Percentiles rank a stretch among this genome's conserved stretches.
These are phyloP conservation scores for Diplodia mutila DNA, from an alignment of 2,329 filamentous ascomycete species.

Conservation along the genomic window DNA sequence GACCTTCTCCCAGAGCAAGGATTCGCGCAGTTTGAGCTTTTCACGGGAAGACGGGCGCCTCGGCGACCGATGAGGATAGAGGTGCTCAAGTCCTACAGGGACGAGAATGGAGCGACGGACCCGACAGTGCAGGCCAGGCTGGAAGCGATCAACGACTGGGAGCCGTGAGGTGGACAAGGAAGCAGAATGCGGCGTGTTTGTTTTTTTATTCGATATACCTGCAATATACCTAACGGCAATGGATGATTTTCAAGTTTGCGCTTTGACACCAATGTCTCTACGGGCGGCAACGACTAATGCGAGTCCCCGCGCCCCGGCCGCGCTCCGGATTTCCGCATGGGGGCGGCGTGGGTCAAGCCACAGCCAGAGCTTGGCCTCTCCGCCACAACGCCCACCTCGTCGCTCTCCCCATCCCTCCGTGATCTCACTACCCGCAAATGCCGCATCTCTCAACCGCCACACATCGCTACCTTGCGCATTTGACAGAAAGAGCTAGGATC, in stretches of 20 bases:
- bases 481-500: conserved; percentile 3
- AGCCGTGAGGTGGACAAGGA: not conserved
- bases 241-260: not conserved
- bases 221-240: conserved; percentile 19
- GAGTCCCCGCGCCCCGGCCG: not conserved
- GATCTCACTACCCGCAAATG: not conserved
- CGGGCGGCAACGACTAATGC: conserved; percentile 1
- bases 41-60: conserved; percentile 74
- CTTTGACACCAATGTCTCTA: too few relatives aligned
- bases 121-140: conserved; percentile 6
- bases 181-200: not conserved
- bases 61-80: conserved; percentile 71
- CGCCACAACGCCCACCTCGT: conserved; percentile 1
- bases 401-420: not conserved
- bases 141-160: conserved; percentile 14
- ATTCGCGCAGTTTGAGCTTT: conserved; percentile 80
- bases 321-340: not conserved
- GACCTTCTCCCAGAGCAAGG: conserved; percentile 79
- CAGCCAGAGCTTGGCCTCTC: conserved; percentile 9
- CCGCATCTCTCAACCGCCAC: not conserved
- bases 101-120: conserved; percentile 17
- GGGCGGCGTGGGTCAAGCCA: not conserved
- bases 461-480: not conserved
- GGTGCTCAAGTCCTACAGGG: conserved; percentile 45
- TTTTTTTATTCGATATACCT: not conserved